A percentile compares a stretch with the other conserved stretches of the same genome.
phyloP scores from a whole-genome alignment of 371 early-diverging fungal genomes.

The Homolaphlyctis polyrhiza region DNA sequence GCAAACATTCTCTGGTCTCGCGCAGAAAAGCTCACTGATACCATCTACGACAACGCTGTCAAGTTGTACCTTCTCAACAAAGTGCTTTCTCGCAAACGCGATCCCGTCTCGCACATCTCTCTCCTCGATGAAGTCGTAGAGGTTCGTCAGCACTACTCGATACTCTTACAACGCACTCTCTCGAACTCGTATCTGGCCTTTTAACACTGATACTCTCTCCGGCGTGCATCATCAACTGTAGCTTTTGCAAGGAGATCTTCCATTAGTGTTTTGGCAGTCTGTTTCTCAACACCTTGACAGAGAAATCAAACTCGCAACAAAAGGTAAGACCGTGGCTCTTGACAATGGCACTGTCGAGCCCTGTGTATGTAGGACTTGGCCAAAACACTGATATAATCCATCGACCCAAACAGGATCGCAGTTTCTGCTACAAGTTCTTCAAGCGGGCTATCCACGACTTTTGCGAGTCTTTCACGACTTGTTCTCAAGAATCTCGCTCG shows the following conservation, averaged over 20 bases:
- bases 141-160: conserved; percentile 10
- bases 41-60: conserved; percentile 58
- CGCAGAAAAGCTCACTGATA: conserved; percentile 67
- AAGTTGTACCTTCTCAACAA: conserved; percentile 67
- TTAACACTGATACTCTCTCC: background rate
- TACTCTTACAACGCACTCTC: background rate
- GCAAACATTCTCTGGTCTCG: conserved; percentile 55
- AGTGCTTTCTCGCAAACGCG: conserved; percentile 64
- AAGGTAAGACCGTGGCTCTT: background rate
- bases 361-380: background rate
- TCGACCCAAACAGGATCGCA: conserved; percentile 21
- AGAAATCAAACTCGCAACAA: conserved; percentile 10
- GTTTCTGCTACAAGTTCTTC: conserved; percentile 64
- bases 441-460: conserved; percentile 70
- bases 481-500: conserved; percentile 63
- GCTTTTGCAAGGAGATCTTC: background rate
- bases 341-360: background rate
- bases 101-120: conserved; percentile 58
- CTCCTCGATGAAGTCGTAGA: conserved; percentile 53
- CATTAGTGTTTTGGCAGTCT: conserved; percentile 4
- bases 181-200: background rate
- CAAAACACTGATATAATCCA: background rate
- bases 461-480: conserved; percentile 70
- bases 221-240: background rate
- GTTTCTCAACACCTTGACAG: conserved; percentile 4